Evolutionary conservation across 441 rosid genomes (phyloP).

Genomic region (Hura crepitans): DNA sequence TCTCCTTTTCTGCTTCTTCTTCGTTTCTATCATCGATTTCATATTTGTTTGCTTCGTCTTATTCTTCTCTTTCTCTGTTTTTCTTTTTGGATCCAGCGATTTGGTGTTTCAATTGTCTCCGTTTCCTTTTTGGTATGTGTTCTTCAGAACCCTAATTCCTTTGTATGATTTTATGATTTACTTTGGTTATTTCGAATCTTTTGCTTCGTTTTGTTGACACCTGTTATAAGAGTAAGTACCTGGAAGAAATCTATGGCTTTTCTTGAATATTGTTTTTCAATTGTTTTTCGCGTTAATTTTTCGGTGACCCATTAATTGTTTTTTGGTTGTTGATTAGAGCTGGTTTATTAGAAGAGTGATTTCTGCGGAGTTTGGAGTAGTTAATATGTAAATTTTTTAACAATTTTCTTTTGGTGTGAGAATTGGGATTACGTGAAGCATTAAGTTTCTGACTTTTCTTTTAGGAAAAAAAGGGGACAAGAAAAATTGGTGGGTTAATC

Average conservation of each 20-base stretch:
- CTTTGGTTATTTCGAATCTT: not conserved
- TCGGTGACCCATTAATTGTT: not conserved
- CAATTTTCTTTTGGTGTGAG: too few relatives aligned
- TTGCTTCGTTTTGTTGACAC: not conserved
- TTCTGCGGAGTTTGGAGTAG: not conserved
- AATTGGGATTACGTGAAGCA: not conserved
- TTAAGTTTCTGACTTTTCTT: not conserved
- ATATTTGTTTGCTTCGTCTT: too few relatives aligned
- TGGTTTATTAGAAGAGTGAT: not conserved
- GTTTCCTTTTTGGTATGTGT: slow-evolving; percentile 7
- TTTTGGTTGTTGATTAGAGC: not conserved
- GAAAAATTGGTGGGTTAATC: not conserved
- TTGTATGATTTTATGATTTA: not conserved
- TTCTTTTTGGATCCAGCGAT: not conserved
- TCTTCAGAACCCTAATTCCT: too few relatives aligned
- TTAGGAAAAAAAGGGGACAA: not conserved
- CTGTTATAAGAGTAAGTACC: not conserved
- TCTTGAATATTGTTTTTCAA: not conserved
- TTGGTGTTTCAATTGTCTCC: not conserved
- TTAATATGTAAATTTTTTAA: not conserved
- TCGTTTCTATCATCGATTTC: not conserved
- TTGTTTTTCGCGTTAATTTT: too few relatives aligned
- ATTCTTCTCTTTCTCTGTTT: not conserved
- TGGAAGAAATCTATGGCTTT: not conserved
- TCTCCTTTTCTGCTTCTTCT: not conserved